Evolutionary conservation across 805 yeast genomes (phyloP).

Genomic region (Grigorovia yakushimaensis): DNA sequence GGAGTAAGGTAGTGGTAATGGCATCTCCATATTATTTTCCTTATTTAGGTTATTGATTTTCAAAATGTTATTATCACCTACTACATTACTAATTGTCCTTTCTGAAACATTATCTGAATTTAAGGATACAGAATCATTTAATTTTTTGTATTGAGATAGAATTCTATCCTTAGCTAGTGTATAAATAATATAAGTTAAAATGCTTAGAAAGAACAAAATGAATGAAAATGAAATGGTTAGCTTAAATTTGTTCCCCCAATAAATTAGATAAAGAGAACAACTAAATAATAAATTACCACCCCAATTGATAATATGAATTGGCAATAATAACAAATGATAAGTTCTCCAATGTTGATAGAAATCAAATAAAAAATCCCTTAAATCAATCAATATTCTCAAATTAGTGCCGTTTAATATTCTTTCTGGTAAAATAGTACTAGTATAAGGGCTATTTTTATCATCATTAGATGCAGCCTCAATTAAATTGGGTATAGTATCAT

Average conservation of each 20-base stretch:
- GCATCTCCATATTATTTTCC: neutral
- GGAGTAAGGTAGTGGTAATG: neutral
- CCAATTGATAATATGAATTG: neutral
- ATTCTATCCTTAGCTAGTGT: constrained; percentile 15
- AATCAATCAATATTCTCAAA: too few relatives aligned
- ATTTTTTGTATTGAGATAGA: constrained; percentile 18
- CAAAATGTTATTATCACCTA: neutral
- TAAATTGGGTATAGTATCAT: neutral
- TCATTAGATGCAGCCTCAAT: neutral
- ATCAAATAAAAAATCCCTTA: neutral
- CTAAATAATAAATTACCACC: neutral
- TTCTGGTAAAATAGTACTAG: neutral
- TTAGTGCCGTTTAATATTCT: neutral
- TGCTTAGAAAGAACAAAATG: constrained; percentile 7
- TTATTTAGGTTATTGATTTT: neutral
- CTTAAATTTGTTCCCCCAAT: neutral
- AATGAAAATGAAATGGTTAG: constrained; percentile 13
- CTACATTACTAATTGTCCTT: constrained; percentile 6
- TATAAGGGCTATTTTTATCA: too few relatives aligned
- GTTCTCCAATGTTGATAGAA: neutral
- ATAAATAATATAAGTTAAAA: constrained; percentile 12
- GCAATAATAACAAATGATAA: neutral
- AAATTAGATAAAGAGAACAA: neutral
- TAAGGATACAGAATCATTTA: neutral
- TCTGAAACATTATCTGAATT: neutral